Conservation (phyloP, 305 asterid genomes). For the Coffea humblotiana region DNA sequence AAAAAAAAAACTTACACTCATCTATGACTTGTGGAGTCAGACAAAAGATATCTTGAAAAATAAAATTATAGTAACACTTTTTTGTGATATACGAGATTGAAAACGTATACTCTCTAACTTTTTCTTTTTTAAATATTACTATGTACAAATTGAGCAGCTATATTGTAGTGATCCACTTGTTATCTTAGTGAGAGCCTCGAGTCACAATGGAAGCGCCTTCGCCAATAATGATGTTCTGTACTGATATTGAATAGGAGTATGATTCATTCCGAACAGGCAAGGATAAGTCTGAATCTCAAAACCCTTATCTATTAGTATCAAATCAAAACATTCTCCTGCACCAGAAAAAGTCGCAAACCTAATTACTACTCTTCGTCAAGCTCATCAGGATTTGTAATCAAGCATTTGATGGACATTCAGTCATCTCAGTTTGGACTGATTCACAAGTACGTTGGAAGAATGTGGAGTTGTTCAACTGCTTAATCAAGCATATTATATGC, state of each 20-base stretch:
- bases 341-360: neutral
- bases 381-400: neutral
- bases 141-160: too few species aligned
- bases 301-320: neutral
- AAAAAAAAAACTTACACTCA: neutral
- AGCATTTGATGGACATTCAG: neutral
- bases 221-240: neutral
- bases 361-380: neutral
- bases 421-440: neutral
- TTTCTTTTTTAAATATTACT: too few species aligned
- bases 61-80: too few species aligned
- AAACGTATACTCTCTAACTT: too few species aligned
- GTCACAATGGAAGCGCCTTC: neutral
- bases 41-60: too few species aligned
- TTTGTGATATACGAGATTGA: too few species aligned
- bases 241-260: neutral
- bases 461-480: conserved; percentile 20
- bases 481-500: conserved; percentile 1
- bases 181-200: neutral
- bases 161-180: too few species aligned
- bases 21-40: neutral
- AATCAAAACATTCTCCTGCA: neutral
- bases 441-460: neutral
- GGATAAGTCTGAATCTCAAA: neutral
- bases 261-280: neutral